phyloP scores from a whole-genome alignment of 164 flowering plant genomes.

The Platanus orientalis region DNA sequence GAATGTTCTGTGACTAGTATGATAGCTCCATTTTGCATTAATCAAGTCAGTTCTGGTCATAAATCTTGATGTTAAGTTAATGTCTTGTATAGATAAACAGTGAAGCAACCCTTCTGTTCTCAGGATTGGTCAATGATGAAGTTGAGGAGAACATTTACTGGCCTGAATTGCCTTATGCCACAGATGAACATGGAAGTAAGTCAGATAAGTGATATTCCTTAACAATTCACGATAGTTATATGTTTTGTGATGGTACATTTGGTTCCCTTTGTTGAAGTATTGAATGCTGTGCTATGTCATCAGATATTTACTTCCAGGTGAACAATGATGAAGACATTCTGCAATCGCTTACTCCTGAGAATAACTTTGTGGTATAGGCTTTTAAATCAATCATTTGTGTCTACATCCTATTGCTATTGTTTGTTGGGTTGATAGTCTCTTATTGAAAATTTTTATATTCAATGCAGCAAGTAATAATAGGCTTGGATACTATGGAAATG shows the following conservation, averaged over 20 bases:
- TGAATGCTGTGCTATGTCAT: slow-evolving; percentile 20
- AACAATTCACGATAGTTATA: neutral
- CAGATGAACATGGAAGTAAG: slow-evolving; percentile 97
- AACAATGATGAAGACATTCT: slow-evolving; percentile 67
- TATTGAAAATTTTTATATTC: slow-evolving; percentile 5
- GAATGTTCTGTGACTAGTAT: too few species aligned
- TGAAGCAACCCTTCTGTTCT: slow-evolving; percentile 78
- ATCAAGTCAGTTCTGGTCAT: neutral
- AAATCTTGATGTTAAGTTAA: neutral
- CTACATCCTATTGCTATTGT: neutral
- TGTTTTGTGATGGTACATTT: neutral
- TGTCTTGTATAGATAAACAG: slow-evolving; percentile 55
- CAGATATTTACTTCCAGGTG: slow-evolving; percentile 87
- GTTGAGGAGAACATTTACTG: slow-evolving; percentile 71
- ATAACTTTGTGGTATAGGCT: slow-evolving; percentile 64
- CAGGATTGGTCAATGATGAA: slow-evolving; percentile 52
- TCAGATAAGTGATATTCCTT: slow-evolving; percentile 4
- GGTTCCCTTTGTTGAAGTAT: slow-evolving; percentile 3
- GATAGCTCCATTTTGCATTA: neutral
- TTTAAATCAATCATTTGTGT: neutral
- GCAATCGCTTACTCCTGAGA: slow-evolving; percentile 56
- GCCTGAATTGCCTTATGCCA: slow-evolving; percentile 84
- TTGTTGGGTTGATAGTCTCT: neutral
- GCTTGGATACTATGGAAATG: slow-evolving; percentile 69
- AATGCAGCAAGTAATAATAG: slow-evolving; percentile 85